Evolutionary conservation across 805 yeast genomes (phyloP).

Genomic region (Saturnispora diversa): DNA sequence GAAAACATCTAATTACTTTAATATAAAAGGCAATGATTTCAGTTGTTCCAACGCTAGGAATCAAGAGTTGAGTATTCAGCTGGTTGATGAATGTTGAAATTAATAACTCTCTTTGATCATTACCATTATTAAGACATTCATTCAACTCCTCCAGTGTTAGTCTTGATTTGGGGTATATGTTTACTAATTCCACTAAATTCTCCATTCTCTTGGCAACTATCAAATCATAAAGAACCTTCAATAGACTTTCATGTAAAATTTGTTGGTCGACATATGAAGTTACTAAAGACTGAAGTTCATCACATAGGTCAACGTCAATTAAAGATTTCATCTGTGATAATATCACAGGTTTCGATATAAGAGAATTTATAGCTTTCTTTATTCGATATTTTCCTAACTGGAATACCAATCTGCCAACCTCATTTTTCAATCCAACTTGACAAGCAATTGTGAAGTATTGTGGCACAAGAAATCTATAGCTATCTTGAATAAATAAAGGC

Average conservation of each 20-base stretch:
- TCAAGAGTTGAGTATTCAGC: constrained; percentile 46
- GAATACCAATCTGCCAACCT: constrained; percentile 27
- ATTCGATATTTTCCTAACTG: constrained; percentile 33
- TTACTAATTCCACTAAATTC: constrained; percentile 54
- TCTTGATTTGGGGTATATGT: constrained; percentile 43
- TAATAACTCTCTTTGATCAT: constrained; percentile 42
- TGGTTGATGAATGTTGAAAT: constrained; percentile 42
- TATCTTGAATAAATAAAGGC: background rate
- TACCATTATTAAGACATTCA: constrained; percentile 36
- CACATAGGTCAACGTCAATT: constrained; percentile 34
- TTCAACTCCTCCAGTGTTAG: constrained; percentile 53
- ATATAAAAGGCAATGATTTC: constrained; percentile 65
- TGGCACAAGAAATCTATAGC: background rate
- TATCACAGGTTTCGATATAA: constrained; percentile 22
- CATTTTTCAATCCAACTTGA: constrained; percentile 13
- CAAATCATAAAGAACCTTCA: constrained; percentile 19
- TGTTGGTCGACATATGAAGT: constrained; percentile 4
- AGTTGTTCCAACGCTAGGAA: constrained; percentile 74
- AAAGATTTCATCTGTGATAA: constrained; percentile 31
- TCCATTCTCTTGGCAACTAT: constrained; percentile 38
- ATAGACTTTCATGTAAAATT: constrained; percentile 14
- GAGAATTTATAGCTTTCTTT: constrained; percentile 12
- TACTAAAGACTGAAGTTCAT: constrained; percentile 17
- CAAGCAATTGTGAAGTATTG: background rate
- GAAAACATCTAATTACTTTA: constrained; percentile 61